Evolutionary conservation across 1,139 yeast species (phyloP).

Genomic region (Blastobotrys persicus): DNA sequence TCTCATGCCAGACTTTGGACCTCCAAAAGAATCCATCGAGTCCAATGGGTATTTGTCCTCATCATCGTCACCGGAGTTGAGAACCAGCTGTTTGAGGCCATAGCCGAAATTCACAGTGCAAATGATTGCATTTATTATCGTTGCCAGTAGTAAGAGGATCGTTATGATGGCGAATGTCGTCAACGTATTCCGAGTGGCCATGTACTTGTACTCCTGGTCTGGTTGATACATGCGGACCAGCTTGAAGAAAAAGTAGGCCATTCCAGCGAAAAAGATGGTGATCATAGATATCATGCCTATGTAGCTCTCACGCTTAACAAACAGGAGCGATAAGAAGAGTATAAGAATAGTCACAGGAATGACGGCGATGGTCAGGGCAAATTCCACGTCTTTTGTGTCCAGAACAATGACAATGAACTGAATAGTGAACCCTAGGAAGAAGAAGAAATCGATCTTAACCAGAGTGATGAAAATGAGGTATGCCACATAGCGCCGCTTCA

Average conservation of each 20-base stretch:
- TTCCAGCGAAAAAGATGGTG: constrained; percentile 42
- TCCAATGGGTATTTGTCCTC: constrained; percentile 15
- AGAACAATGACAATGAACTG: constrained; percentile 53
- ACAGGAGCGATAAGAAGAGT: constrained; percentile 42
- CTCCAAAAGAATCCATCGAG: constrained; percentile 7
- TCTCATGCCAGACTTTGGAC: constrained; percentile 5
- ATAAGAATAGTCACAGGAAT: constrained; percentile 48
- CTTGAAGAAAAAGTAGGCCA: constrained; percentile 53
- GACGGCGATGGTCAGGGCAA: constrained; percentile 50
- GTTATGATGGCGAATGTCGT: constrained; percentile 51
- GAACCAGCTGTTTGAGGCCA: constrained; percentile 40
- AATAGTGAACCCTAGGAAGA: constrained; percentile 53
- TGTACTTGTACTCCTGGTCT: constrained; percentile 44
- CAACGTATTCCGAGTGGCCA: constrained; percentile 50
- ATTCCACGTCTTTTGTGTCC: constrained; percentile 46
- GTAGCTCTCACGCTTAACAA: constrained; percentile 42
- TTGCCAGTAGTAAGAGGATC: constrained; percentile 41
- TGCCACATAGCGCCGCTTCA: constrained; percentile 43
- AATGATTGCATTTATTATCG: constrained; percentile 41
- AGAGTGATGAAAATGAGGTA: constrained; percentile 43
- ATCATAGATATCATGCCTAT: constrained; percentile 38
- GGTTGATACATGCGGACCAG: constrained; percentile 49
- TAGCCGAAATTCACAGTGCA: constrained; percentile 43
- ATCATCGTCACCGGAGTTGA: constrained; percentile 12
- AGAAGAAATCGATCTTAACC: constrained; percentile 49